A percentile compares a stretch with the other conserved stretches of the same genome.
phyloP scores from a whole-genome alignment of 352 stramenopile genomes.

The Phytophthora melonis region DNA sequence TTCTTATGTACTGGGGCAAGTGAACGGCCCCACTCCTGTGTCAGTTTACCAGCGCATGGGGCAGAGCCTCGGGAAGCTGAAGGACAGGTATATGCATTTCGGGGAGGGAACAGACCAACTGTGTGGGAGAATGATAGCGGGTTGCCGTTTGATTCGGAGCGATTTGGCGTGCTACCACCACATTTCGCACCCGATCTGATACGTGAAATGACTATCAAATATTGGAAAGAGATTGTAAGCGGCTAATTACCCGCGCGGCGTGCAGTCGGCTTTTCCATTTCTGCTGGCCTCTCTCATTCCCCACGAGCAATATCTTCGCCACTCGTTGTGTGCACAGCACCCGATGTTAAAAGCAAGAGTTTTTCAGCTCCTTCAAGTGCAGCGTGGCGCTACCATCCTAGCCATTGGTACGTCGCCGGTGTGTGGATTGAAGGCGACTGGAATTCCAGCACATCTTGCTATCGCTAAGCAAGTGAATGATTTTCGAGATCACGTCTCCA shows the following conservation, averaged over 20 bases:
- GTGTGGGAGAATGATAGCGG: constrained; percentile 16
- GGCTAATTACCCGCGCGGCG: constrained; percentile 17
- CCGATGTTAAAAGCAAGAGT: constrained; percentile 13
- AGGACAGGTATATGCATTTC: constrained; percentile 11
- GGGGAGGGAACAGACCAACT: constrained; percentile 14
- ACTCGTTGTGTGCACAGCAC: not conserved
- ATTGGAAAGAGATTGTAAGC: constrained; percentile 12
- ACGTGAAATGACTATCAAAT: not conserved
- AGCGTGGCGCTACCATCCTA: not conserved
- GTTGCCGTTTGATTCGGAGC: constrained; percentile 9
- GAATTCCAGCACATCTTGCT: constrained; percentile 14
- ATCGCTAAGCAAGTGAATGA: constrained; percentile 9
- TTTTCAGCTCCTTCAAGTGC: constrained; percentile 1
- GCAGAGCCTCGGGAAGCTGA: constrained; percentile 13
- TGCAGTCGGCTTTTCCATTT: constrained; percentile 10
- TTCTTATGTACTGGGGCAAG: too few species aligned
- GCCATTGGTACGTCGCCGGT: not conserved
- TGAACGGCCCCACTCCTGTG: too few species aligned
- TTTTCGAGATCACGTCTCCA: not conserved
- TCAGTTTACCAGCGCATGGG: not conserved
- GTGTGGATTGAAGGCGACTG: constrained; percentile 17
- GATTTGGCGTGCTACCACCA: constrained; percentile 9
- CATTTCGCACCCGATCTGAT: not conserved
- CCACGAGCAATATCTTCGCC: constrained; percentile 9
- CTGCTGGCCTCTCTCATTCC: constrained; percentile 6